Percentiles rank a stretch among this genome's conserved stretches.
Evolutionary conservation across 2,329 filamentous ascomycete genomes (phyloP).

Genomic region (Beauveria sp.): DNA sequence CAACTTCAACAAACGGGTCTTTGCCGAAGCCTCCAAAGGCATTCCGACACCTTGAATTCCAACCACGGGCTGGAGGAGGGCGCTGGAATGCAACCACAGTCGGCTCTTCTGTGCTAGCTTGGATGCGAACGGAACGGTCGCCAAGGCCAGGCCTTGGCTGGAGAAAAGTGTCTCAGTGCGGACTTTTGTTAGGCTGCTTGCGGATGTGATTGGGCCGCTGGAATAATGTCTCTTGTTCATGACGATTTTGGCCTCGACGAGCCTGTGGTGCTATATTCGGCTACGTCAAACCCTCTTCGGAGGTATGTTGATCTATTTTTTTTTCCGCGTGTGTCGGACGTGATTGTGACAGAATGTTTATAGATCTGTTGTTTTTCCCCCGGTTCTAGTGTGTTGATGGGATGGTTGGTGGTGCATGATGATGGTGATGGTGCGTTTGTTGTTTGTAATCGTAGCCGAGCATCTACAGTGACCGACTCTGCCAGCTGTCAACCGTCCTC

Average conservation of each 20-base stretch:
- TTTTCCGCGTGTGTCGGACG: neutral
- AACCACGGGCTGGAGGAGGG: slow-evolving; percentile 1
- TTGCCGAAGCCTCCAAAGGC: neutral
- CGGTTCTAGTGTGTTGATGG: neutral
- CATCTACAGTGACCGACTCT: neutral
- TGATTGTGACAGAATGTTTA: neutral
- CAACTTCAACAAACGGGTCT: neutral
- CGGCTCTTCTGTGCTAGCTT: neutral
- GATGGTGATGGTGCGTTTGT: neutral
- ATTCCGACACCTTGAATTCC: slow-evolving; percentile 3
- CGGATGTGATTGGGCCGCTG: neutral
- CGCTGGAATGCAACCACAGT: slow-evolving; percentile 6
- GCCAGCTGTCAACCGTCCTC: neutral
- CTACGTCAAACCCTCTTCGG: neutral
- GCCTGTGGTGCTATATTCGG: neutral
- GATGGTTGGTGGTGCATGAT: neutral
- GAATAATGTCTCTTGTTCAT: neutral
- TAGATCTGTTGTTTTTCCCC: neutral
- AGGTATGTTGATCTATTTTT: neutral
- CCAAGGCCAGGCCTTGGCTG: neutral
- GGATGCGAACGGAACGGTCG: neutral
- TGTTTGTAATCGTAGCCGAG: neutral
- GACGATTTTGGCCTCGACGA: neutral
- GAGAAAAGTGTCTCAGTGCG: slow-evolving; percentile 2
- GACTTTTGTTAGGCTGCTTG: neutral